These are phyloP conservation scores for Phaeoacremonium minimum DNA, from an alignment of 2,329 filamentous ascomycete species.

Conservation along the genomic window DNA sequence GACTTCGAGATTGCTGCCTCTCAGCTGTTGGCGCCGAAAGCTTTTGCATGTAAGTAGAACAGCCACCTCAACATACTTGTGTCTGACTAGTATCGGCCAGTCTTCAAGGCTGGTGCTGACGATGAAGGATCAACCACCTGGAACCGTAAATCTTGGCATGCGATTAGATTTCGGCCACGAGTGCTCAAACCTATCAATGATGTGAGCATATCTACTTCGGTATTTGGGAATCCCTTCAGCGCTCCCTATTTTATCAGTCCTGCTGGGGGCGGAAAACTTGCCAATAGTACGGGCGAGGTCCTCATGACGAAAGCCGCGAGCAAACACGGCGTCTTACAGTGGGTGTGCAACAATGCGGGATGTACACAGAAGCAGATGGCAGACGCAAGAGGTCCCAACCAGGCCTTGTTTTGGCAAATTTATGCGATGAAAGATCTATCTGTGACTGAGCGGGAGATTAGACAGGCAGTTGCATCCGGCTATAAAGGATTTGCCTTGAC, in stretches of 20 bases:
- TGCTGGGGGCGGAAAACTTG: slow-evolving; percentile 6
- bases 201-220: slow-evolving; percentile 2
- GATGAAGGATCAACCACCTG: neutral
- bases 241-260: slow-evolving; percentile 8
- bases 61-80: too few relatives aligned
- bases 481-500: slow-evolving; percentile 2
- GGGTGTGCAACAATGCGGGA: slow-evolving; percentile 8
- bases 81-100: too few relatives aligned
- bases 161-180: slow-evolving; percentile 8
- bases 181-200: slow-evolving; percentile 4
- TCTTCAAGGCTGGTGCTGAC: neutral
- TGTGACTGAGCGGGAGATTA: neutral
- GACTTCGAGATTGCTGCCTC: neutral
- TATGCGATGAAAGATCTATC: slow-evolving; percentile 4
- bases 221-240: slow-evolving; percentile 4
- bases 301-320: slow-evolving; percentile 6
- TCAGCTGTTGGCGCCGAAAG: neutral
- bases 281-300: slow-evolving; percentile 6
- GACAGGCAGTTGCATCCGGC: neutral
- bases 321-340: slow-evolving; percentile 5
- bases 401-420: slow-evolving; percentile 4
- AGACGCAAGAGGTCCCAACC: neutral
- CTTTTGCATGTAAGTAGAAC: neutral
- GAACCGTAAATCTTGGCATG: slow-evolving; percentile 2
- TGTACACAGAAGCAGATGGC: slow-evolving; percentile 2